Evolutionary conservation across 805 yeast species (phyloP), one percentile per base, ranked within the genome.

Genomic region (Yarrowia phangngaensis): DNA sequence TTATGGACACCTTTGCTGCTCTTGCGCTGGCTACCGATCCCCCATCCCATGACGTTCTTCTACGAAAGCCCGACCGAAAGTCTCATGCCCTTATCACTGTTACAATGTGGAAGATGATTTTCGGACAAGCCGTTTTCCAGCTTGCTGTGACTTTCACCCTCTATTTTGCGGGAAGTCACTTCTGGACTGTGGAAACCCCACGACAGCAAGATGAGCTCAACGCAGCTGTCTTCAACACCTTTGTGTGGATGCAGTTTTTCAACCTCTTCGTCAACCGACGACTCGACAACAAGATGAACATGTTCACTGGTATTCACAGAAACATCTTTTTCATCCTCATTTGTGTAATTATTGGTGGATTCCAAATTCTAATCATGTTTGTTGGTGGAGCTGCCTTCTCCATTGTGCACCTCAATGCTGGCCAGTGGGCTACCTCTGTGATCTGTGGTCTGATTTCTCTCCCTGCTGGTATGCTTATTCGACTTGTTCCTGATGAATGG

Each of bases 1-100:
- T 92, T 59, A 92, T 92, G 98, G 98, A 92, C 65, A 92, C 98
- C 0, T 75, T 92, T 54, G 98, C 98, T 3, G 98, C 98, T 3
- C 73, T 92, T 58, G 98, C 98, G 0, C 74, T 92, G 58, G 98
- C 98, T 6, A 92, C 98, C 3, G 98, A 92, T 64, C 89, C 90
- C 58, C 98, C 98, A 0, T 89, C 87, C 58, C 84, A 81, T 38
- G 75, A 81, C 30, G 80, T 86, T 32, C 70, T 92, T 61, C 78
- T 83, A 54, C 73, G 86, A 48, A 80, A 77, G 60, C 99, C 98
- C 2, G 87, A 82, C 31, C 92, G 95, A 24, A 76, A 96, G 60
- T 68, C 70, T 16, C 75, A 78, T 12, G 84, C 94, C 1, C 72
- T 92, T 66, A 90, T 92, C 56, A 73, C 95, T 4, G 80, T 81